Evolutionary conservation across 2,329 filamentous ascomycete species (phyloP).

Genomic region (Trichoderma polysporum): DNA sequence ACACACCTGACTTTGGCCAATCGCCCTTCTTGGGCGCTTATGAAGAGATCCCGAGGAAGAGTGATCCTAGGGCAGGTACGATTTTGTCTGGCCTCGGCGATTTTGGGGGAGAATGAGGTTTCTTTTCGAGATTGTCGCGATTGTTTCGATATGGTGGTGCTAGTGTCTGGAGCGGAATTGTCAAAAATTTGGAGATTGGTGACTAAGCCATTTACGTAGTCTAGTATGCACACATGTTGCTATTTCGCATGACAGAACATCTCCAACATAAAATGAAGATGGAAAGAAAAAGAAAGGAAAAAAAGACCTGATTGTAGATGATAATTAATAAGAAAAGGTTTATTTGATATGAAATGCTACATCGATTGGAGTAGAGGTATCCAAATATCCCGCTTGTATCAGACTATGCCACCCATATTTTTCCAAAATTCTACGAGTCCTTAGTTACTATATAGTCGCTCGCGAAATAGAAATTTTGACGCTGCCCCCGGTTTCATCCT

Average conservation of each 20-base stretch:
- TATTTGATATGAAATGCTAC: background rate
- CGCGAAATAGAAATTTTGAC: background rate
- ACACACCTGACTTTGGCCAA: background rate
- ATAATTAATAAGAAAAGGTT: background rate
- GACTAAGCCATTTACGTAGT: slow-evolving; percentile 11
- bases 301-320: background rate
- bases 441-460: background rate
- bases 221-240: background rate
- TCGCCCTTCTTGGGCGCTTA: background rate
- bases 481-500: background rate
- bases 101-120: background rate
- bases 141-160: slow-evolving; percentile 3
- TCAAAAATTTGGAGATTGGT: slow-evolving; percentile 20
- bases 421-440: background rate
- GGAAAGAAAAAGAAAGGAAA: background rate
- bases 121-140: slow-evolving; percentile 6
- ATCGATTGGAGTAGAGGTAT: background rate
- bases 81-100: background rate
- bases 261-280: no score
- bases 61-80: background rate
- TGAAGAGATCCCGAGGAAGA: background rate
- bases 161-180: background rate
- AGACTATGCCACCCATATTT: background rate
- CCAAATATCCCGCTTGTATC: background rate
- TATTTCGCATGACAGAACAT: no score